Percentiles rank a stretch among this genome's conserved stretches.
These are phyloP conservation scores for Plasmodium inui DNA, from an alignment of 169 alveolate genomes.

Conservation along the genomic window DNA sequence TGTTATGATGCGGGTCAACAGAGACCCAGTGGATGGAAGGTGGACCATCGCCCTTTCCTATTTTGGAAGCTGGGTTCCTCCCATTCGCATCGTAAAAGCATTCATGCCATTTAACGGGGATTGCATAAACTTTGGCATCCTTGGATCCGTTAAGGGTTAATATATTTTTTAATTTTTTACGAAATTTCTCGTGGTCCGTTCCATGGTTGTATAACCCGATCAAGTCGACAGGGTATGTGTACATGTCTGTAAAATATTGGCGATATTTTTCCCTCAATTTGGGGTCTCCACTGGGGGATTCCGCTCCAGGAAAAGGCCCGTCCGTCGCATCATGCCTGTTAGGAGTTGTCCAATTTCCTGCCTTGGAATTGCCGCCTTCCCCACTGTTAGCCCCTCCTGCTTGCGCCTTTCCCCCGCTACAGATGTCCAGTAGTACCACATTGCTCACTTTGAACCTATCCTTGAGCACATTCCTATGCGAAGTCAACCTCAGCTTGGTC, in stretches of 20 bases:
- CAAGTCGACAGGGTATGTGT: slow-evolving; percentile 58
- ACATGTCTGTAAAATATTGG: slow-evolving; percentile 20
- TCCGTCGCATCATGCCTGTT: background rate
- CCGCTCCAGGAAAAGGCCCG: background rate
- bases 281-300: background rate
- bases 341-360: background rate
- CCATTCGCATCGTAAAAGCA: slow-evolving; percentile 5
- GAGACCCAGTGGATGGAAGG: background rate
- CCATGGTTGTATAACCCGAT: slow-evolving; percentile 9
- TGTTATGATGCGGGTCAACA: background rate
- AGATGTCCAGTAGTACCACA: slow-evolving; percentile 12
- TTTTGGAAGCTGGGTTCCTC: background rate
- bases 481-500: slow-evolving; percentile 41
- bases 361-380: background rate
- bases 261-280: slow-evolving; percentile 30
- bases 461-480: slow-evolving; percentile 38
- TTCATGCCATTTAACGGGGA: slow-evolving; percentile 36
- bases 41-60: background rate
- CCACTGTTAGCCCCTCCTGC: background rate
- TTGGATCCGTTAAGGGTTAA: slow-evolving; percentile 5
- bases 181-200: background rate
- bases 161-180: background rate
- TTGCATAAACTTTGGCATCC: slow-evolving; percentile 15
- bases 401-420: background rate
- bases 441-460: slow-evolving; percentile 14